Conservation (phyloP, 495 filamentous ascomycete species). For the Symbiotaphrina buchneri region DNA sequence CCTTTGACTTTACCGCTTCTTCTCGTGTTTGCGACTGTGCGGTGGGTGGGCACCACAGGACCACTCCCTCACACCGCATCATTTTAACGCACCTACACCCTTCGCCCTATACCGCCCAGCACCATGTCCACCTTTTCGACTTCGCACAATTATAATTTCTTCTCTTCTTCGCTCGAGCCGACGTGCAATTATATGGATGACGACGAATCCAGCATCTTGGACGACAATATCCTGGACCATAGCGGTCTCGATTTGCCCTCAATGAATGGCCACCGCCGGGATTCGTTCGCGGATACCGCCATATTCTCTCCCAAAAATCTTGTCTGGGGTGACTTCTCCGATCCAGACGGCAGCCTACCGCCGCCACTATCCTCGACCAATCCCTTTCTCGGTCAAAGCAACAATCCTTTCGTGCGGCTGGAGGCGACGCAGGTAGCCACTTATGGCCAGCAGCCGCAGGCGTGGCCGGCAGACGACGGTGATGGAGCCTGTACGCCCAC, state of each 20-base stretch:
- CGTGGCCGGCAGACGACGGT: constrained; percentile 11
- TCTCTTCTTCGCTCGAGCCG: too few relatives aligned
- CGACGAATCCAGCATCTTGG: constrained; percentile 60
- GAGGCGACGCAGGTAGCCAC: constrained; percentile 16
- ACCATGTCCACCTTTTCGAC: constrained; percentile 28
- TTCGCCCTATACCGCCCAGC: too few relatives aligned
- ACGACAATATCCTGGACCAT: constrained; percentile 65
- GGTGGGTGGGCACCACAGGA: too few relatives aligned
- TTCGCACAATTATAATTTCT: constrained; percentile 32
- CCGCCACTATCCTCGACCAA: constrained; percentile 3
- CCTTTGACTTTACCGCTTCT: too few relatives aligned
- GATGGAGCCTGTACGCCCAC: constrained; percentile 5
- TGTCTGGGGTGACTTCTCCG: constrained; percentile 52
- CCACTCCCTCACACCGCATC: too few relatives aligned
- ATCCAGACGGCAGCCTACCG: constrained; percentile 18
- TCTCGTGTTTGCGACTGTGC: too few relatives aligned
- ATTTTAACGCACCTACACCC: too few relatives aligned
- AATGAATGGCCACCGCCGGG: constrained; percentile 45
- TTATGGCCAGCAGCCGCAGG: constrained; percentile 17
- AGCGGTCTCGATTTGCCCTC: constrained; percentile 37
- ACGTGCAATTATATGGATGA: too few relatives aligned
- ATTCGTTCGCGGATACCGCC: constrained; percentile 48
- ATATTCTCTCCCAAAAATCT: constrained; percentile 43
- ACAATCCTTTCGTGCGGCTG: constrained; percentile 23
- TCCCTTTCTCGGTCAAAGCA: constrained; percentile 15